Evolutionary conservation across 2,329 filamentous ascomycete genomes (phyloP), one percentile per base, ranked within the genome.

Genomic region (Fusarium aywerte): DNA sequence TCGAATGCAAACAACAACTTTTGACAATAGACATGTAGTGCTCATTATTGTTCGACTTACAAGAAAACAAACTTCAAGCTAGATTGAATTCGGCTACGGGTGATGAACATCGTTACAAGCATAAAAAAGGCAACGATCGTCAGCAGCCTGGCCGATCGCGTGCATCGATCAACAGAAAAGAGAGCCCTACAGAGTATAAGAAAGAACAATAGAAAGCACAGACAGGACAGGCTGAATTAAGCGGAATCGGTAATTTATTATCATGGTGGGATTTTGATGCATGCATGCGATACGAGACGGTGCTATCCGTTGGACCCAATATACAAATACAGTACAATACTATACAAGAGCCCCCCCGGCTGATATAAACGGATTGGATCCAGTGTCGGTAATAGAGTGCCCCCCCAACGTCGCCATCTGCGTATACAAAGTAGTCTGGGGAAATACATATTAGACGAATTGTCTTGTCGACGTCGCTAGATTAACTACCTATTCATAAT

Each of bases 51-150:
- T 40, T 58, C 23, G 18, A 44, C 40, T 48, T 33, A 13, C 8
- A 49, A 20, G 13, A 49, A 51, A 54, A 60, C 40, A 65, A 65
- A 53, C 65, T 56, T 42, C 12, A 36, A 39, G 32, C 59, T 49
- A 53, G 33, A 35, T 44, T 67, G 36, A 56, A 31, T 40, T 68
- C 59, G 65, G 54, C 53, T 58, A 45, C 64, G 65, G 65, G 54
- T 67, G 65, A 67, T 67, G 33, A 12, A 27, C 64, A 42, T 65
- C 15, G 40, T 39, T 49, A 35, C 44, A 43, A 18, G 42, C 23
- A 23, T 25, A n/a, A 16, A 55, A 61, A 16, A 35, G 65, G 64
- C 21, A 67, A 39, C 60, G 65, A 67, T 67, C 65, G 44, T 44
- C 64, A 35, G 15, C 29, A 56, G 29, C 36, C 25, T 40, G 42